A percentile compares a stretch with the other conserved stretches of the same genome.
These are phyloP conservation scores for Lophiostoma macrostomum DNA, from an alignment of 495 filamentous ascomycete species.

Conservation along the genomic window DNA sequence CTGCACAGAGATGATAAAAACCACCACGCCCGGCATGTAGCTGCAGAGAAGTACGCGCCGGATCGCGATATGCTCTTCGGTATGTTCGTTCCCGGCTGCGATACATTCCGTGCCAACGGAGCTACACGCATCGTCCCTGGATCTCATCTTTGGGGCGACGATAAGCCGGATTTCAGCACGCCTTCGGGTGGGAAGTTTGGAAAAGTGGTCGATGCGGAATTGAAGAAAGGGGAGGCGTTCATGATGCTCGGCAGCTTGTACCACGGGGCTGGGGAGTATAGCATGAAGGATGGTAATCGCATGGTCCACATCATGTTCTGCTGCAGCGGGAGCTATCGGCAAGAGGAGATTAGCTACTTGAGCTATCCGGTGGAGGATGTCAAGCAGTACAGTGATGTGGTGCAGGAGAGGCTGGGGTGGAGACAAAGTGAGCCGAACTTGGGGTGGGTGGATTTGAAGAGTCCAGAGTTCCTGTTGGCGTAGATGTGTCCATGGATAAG, in stretches of 20 bases:
- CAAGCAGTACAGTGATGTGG: constrained; percentile 3
- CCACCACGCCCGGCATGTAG: constrained; percentile 6
- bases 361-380: constrained; percentile 7
- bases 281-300: not conserved
- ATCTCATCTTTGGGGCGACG: constrained; percentile 7
- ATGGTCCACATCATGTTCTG: constrained; percentile 21
- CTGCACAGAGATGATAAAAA: constrained; percentile 15
- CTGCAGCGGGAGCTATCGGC: not conserved
- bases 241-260: constrained; percentile 19
- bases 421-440: constrained; percentile 12
- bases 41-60: not conserved
- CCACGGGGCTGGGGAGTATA: constrained; percentile 15
- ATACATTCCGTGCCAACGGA: not conserved
- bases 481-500: not conserved
- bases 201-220: constrained; percentile 3
- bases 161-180: not conserved
- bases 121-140: constrained; percentile 15
- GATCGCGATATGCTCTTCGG: constrained; percentile 5
- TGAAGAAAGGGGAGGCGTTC: constrained; percentile 12
- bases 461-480: constrained; percentile 7
- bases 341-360: constrained; percentile 12
- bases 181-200: not conserved
- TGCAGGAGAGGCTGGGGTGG: constrained; percentile 17
- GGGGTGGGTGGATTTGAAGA: constrained; percentile 18
- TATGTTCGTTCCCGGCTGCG: constrained; percentile 6